Conservation (phyloP, 1,284 basidiomycete genomes). For the Ceratobasidium sp. region DNA sequence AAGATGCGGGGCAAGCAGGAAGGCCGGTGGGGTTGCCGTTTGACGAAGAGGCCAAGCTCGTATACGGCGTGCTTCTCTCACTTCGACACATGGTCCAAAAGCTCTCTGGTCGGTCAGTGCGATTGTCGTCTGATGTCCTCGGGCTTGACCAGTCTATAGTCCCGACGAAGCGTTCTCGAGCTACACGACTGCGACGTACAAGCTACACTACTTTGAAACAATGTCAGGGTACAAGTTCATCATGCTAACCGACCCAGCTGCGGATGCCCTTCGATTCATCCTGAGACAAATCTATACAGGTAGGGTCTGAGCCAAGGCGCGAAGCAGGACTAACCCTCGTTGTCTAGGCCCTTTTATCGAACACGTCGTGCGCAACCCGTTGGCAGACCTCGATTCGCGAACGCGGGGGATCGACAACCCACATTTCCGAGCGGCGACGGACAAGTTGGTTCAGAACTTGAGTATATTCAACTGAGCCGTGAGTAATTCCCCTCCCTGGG, state of each 20-base stretch:
- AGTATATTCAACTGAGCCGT: slow-evolving; percentile 49
- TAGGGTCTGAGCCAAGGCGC: not conserved
- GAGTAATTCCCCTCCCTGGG: not conserved
- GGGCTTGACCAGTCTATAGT: slow-evolving; percentile 29
- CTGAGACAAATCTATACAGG: slow-evolving; percentile 83
- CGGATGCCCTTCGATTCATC: slow-evolving; percentile 82
- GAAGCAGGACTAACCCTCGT: not conserved
- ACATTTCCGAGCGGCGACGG: slow-evolving; percentile 82
- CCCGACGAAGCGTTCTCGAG: slow-evolving; percentile 91
- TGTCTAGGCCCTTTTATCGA: slow-evolving; percentile 89
- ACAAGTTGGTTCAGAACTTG: slow-evolving; percentile 65
- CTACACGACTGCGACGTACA: slow-evolving; percentile 92
- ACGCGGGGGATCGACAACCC: slow-evolving; percentile 89
- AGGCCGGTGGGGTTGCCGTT: slow-evolving; percentile 69
- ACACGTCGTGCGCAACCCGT: slow-evolving; percentile 90
- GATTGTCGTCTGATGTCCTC: not conserved
- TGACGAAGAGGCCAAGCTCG: slow-evolving; percentile 97
- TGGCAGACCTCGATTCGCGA: slow-evolving; percentile 80
- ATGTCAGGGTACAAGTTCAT: slow-evolving; percentile 94
- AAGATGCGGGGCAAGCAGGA: slow-evolving; percentile 51
- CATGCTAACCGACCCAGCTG: slow-evolving; percentile 83
- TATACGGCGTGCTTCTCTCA: slow-evolving; percentile 94
- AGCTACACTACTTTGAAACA: slow-evolving; percentile 92
- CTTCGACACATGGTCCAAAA: slow-evolving; percentile 95
- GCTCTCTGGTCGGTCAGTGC: slow-evolving; percentile 76